Conservation (phyloP, 352 stramenopile species). For the Phytophthora pluvialis region DNA sequence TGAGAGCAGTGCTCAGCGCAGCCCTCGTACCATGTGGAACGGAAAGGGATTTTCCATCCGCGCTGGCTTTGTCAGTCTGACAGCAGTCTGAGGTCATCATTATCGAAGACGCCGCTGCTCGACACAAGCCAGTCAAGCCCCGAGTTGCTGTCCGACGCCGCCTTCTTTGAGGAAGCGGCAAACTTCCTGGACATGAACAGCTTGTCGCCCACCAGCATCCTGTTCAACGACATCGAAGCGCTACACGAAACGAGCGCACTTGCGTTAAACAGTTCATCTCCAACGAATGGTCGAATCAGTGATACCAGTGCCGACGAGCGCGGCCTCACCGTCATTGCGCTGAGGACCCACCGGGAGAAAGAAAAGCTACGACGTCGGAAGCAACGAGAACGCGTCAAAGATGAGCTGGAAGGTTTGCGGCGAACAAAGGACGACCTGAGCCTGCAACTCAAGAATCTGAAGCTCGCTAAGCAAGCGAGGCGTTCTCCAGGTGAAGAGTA, state of each 20-base stretch:
- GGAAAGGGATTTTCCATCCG: no score
- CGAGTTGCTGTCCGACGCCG: neutral
- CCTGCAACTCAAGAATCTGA: neutral
- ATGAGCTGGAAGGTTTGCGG: neutral
- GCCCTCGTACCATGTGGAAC: no score
- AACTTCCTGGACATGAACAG: neutral
- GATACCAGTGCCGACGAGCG: neutral
- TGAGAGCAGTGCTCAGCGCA: no score
- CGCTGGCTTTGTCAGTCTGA: no score
- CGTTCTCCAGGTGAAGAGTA: neutral
- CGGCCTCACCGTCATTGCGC: neutral
- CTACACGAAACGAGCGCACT: neutral
- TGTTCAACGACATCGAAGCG: neutral
- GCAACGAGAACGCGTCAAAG: slow-evolving; percentile 1
- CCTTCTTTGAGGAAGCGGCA: neutral
- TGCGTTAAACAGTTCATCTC: neutral
- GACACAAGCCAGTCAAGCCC: no score
- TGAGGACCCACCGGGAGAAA: neutral
- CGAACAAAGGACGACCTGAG: neutral
- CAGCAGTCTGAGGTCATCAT: no score
- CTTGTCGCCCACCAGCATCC: neutral
- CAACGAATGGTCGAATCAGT: neutral
- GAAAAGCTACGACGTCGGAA: neutral
- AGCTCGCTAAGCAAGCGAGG: neutral
- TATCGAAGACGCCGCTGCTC: no score